A percentile compares a stretch with the other conserved stretches of the same genome.
Evolutionary conservation across 805 yeast genomes (phyloP).

Genomic region (Blastobotrys terrestris): DNA sequence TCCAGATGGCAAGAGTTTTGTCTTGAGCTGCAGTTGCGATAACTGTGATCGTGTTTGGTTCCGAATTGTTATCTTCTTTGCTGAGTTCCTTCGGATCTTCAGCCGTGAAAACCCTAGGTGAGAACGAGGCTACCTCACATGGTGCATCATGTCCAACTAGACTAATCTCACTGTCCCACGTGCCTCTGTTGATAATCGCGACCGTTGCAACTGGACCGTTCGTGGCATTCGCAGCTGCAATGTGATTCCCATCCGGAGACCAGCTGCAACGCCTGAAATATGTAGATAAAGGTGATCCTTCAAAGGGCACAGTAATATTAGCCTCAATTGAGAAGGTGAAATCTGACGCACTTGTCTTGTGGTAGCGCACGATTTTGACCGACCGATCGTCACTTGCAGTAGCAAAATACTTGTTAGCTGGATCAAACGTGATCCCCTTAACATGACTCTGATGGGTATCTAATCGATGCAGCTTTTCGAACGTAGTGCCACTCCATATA

Average conservation of each 20-base stretch:
- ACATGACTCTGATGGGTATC: conserved; percentile 94
- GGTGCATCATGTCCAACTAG: conserved; percentile 68
- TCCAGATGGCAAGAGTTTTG: conserved; percentile 82
- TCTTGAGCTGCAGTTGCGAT: conserved; percentile 98
- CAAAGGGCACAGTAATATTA: conserved; percentile 76
- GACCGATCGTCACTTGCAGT: conserved; percentile 96
- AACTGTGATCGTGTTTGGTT: conserved; percentile 50
- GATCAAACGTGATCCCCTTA: conserved; percentile 95
- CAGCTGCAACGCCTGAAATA: conserved; percentile 71
- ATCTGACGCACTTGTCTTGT: conserved; percentile 57
- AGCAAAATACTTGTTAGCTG: conserved; percentile 95
- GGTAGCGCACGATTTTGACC: conserved; percentile 79
- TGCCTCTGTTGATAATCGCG: conserved; percentile 55
- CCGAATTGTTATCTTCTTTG: conserved; percentile 19
- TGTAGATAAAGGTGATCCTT: conserved; percentile 83
- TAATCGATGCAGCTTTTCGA: conserved; percentile 80
- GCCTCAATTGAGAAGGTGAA: conserved; percentile 83
- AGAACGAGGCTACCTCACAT: conserved; percentile 55
- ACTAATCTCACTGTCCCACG: conserved; percentile 59
- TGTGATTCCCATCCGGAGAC: conserved; percentile 71
- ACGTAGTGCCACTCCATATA: conserved; percentile 89
- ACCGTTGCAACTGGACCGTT: conserved; percentile 60
- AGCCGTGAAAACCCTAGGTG: conserved; percentile 35
- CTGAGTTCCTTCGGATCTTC: conserved; percentile 15
- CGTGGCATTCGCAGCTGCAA: conserved; percentile 64